Base-by-base conservation (phyloP, 805 yeast species). In the Cyberlindnera subsufficiens region DNA sequence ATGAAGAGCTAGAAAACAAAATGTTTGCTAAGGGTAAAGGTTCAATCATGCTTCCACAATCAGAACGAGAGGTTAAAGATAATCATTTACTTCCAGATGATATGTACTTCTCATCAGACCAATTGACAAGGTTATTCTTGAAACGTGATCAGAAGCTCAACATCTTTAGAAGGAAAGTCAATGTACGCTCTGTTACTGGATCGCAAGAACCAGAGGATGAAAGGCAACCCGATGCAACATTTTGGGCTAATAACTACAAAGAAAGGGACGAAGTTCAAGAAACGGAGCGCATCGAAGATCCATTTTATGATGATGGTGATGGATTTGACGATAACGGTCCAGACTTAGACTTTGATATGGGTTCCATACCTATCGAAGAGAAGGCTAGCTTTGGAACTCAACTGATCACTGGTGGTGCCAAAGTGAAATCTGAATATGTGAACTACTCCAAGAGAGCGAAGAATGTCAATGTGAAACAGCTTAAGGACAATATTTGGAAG, bases 401-500 rank as follows among this genome's bases (percentile, higher is more conserved):
- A 35, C 38, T 56, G 42, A 51, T 55, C 32, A 49, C 56, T 15
- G 64, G 54, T 20, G 56, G 55, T 15, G 53, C 55, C 14, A 56
- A 53, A 16, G 56, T 56, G 22, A 58, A 72, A 32, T 68, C 70
- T 2, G 72, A 68, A 19, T 65, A 71, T 42, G 71, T 81, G 18
- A 75, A 71, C 46, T 86, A 77, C 55, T 80, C 95, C 2, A 71
- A 80, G 38, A 76, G 78, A 7, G 87, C 96, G 5, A 88, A 87
- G 59, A 75, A 78, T 47, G 93, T 89, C 25, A 90, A 88, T 55
- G 84, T 89, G 30, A 75, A 78, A 49, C 65, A 68, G 20, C 67
- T 88, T 40, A 88, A 89, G 65, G 82, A 80, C 42, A 86, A 85
- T 54, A 55, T 88, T 32, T 88, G 96, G 95, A 68, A 69, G 29